These are phyloP conservation scores for Diaporthe sp. DNA, from an alignment of 2,329 filamentous ascomycete species.

Conservation along the genomic window DNA sequence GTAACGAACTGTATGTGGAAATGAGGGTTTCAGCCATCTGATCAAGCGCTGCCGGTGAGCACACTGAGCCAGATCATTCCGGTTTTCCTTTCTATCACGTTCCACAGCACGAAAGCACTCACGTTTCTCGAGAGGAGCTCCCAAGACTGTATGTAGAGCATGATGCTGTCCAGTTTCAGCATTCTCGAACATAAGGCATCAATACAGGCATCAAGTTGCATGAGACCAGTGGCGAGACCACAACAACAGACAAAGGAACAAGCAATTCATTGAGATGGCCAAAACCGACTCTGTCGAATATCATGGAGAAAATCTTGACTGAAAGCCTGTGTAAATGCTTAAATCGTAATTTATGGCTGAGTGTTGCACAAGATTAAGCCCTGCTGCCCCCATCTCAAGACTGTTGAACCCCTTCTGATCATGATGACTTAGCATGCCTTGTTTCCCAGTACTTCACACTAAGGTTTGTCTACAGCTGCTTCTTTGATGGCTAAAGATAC, in stretches of 20 bases:
- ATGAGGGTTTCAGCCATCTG: too few species aligned
- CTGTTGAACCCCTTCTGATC: neutral
- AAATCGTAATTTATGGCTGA: neutral
- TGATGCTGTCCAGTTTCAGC: too few species aligned
- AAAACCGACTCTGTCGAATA: neutral
- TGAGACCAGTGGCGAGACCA: neutral
- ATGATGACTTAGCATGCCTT: neutral
- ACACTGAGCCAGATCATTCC: neutral
- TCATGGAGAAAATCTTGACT: neutral
- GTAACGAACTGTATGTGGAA: neutral
- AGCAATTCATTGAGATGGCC: neutral
- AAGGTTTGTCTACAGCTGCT: neutral
- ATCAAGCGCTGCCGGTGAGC: neutral
- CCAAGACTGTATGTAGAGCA: neutral
- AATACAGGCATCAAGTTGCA: neutral
- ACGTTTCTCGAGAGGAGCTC: neutral
- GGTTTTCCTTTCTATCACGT: too few species aligned
- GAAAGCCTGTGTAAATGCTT: neutral
- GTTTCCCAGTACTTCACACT: too few species aligned
- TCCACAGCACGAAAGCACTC: neutral
- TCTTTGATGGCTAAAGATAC: neutral
- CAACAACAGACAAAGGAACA: too few species aligned
- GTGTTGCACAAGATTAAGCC: neutral
- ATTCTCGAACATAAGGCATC: neutral
- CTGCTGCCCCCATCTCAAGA: neutral